Percentiles rank a stretch among this genome's conserved stretches.
phyloP scores from a whole-genome alignment of 352 stramenopile species.

The Elongisporangium anandrum region DNA sequence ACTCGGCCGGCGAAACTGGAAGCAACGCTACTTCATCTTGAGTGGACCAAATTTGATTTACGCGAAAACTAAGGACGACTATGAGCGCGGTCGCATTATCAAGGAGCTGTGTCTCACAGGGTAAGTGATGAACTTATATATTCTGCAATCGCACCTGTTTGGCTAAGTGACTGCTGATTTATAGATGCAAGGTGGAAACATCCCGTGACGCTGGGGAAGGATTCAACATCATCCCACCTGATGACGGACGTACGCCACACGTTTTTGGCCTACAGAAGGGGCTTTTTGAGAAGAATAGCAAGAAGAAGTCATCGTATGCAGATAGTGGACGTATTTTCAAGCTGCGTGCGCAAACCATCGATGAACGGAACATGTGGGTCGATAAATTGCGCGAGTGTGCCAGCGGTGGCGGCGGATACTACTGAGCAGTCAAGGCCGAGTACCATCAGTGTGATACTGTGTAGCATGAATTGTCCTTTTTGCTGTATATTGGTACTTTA shows the following conservation, averaged over 20 bases:
- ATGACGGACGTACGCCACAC: constrained; percentile 41
- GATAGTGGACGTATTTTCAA: constrained; percentile 81
- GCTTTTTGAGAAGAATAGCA: constrained; percentile 79
- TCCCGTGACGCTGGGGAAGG: constrained; percentile 76
- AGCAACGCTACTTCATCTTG: constrained; percentile 87
- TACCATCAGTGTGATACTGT: neutral
- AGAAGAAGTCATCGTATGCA: constrained; percentile 60
- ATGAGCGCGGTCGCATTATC: constrained; percentile 83
- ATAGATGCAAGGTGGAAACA: constrained; percentile 68
- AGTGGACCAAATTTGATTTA: constrained; percentile 68
- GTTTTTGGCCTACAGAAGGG: constrained; percentile 75
- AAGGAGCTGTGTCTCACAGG: constrained; percentile 79
- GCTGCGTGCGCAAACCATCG: constrained; percentile 75
- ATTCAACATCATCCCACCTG: constrained; percentile 72
- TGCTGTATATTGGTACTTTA: neutral
- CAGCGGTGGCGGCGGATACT: neutral
- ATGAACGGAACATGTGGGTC: constrained; percentile 82
- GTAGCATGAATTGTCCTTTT: neutral
- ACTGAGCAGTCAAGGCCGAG: neutral
- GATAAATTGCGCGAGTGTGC: constrained; percentile 47
- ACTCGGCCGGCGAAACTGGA: constrained; percentile 83
- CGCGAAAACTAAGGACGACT: constrained; percentile 83
- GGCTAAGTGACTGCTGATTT: neutral
- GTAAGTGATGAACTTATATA: constrained; percentile 19
- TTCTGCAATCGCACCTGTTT: neutral